phyloP scores from a whole-genome alignment of 208 protist species.

The Cochliopodium minus region DNA sequence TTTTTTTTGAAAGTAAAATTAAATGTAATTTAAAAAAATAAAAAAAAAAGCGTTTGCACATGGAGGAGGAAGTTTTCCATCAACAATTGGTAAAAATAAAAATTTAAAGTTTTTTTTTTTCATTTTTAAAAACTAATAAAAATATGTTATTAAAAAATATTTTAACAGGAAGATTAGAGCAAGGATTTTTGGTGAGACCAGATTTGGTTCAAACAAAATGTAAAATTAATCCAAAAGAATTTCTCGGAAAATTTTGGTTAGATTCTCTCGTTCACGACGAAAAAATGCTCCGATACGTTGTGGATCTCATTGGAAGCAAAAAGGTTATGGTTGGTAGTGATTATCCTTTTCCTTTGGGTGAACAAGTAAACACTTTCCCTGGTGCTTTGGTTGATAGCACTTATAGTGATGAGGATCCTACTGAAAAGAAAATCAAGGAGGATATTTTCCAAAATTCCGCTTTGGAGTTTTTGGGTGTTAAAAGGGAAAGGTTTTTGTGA shows the following conservation, averaged over 20 bases:
- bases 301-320: slow-evolving; percentile 39
- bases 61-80: slow-evolving; percentile 50
- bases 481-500: no score
- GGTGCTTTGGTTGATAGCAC: no score
- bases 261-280: slow-evolving; percentile 49
- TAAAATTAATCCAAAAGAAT: slow-evolving; percentile 24
- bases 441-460: no score
- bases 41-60: slow-evolving; percentile 15
- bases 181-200: slow-evolving; percentile 40
- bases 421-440: no score
- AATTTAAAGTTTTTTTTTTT: no score
- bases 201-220: slow-evolving; percentile 43
- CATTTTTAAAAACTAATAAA: no score
- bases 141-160: no score
- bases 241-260: slow-evolving; percentile 41
- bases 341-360: slow-evolving; percentile 42
- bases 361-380: no score
- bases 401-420: no score
- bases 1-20: slow-evolving; percentile 31
- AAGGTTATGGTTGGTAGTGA: slow-evolving; percentile 35
- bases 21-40: not conserved
- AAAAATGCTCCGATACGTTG: slow-evolving; percentile 30
- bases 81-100: slow-evolving; percentile 34
- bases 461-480: no score
- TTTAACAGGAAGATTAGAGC: slow-evolving; percentile 33